These are phyloP conservation scores for Boletus sp. DNA, from an alignment of 1,284 basidiomycete species.

Conservation along the genomic window DNA sequence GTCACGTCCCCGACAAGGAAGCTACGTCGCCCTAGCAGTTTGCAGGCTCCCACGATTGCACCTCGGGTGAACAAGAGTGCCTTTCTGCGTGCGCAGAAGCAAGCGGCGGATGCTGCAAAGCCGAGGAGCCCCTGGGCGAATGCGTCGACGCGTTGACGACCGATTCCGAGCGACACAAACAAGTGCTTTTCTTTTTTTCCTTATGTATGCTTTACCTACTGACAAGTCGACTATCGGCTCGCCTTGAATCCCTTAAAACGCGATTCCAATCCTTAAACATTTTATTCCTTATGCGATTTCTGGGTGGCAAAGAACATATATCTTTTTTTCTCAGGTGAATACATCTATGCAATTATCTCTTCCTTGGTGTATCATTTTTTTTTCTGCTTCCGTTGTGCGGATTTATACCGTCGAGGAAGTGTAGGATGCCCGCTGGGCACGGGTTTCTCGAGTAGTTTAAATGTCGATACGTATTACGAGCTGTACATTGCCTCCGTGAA, in stretches of 20 bases:
- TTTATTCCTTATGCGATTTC: constrained; percentile 20
- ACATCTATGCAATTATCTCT: constrained; percentile 16
- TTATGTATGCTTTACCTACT: constrained; percentile 21
- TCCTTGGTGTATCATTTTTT: constrained; percentile 5
- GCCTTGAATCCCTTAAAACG: constrained; percentile 12
- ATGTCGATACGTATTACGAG: not conserved
- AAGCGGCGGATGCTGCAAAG: constrained; percentile 28
- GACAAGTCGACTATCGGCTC: constrained; percentile 3
- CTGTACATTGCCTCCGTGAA: constrained; percentile 4
- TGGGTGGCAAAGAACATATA: constrained; percentile 12
- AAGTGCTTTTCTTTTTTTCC: not conserved
- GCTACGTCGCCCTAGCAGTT: constrained; percentile 51
- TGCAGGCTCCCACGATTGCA: constrained; percentile 55
- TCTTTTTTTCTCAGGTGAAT: constrained; percentile 1
- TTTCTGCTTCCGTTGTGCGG: constrained; percentile 2
- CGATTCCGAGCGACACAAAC: not conserved
- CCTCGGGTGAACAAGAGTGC: constrained; percentile 75
- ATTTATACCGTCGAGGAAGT: constrained; percentile 5
- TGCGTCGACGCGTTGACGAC: constrained; percentile 26
- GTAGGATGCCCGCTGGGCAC: constrained; percentile 16
- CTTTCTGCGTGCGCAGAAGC: constrained; percentile 64
- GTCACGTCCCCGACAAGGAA: constrained; percentile 22
- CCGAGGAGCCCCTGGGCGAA: constrained; percentile 36
- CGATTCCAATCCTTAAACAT: constrained; percentile 20
- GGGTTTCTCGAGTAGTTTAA: constrained; percentile 9